Evolutionary conservation across 306 rosid species (phyloP), one percentile per base, ranked within the genome.

Genomic region (Prunus salicina): DNA sequence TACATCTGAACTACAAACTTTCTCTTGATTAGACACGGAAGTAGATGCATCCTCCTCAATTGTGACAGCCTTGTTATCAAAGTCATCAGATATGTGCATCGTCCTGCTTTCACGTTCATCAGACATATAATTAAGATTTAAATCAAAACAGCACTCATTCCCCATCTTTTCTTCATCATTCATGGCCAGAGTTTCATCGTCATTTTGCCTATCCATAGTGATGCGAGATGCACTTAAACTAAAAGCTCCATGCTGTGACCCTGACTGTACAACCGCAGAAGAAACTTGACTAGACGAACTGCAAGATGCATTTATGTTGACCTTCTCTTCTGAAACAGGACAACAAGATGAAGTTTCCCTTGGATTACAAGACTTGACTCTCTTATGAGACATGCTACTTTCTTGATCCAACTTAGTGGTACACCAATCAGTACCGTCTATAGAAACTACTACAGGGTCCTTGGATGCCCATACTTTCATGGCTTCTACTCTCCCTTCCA

Each of bases 251-350:
- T 71, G 85, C 68, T 81, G 85, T 71, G 89, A 81, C 75, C 77
- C 88, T 41, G 86, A 86, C 78, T 84, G 93, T 71, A 85, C 82
- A 57, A 82, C 79, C 77, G 87, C 95, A 5, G 91, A 87, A 83
- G 96, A 87, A 83, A 78, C 81, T 64, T 80, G 82, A 71, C 90
- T 84, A 46, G 34, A 67, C 57, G 91, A 85, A 80, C 87, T 82
- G 78, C 81, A 55, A 49, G 86, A 76, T 41, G 68, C 69, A 78
- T 84, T 84, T 74, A 67, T 69, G 74, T 81, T 84, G 76, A 79
- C 85, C 76, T 83, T 88, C 76, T 81, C 85, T 72, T 67, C 81
- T 62, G 82, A 76, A 81, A 82, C 83, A 28, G 41, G 74, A 71
- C 66, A 85, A 76, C 77, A 76, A 71, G 80, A 57, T 64, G 78